Conservation (phyloP, 225 moss, liverwort and hornwort genomes). For the Climacium dendroides region DNA sequence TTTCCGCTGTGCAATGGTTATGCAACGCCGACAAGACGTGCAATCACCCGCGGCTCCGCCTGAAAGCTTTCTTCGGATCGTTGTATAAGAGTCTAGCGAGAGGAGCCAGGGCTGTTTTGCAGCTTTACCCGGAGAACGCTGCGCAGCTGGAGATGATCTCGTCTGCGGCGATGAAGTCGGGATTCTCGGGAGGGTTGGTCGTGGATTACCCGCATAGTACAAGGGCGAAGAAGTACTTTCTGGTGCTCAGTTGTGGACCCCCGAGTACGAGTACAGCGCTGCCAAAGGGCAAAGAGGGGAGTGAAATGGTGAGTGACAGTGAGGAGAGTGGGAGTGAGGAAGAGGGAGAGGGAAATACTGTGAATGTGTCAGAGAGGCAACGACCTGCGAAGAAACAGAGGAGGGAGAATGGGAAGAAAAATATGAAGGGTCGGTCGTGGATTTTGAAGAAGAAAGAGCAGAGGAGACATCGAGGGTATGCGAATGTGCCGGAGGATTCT, state of each 20-base stretch:
- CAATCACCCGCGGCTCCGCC: slow-evolving; percentile 62
- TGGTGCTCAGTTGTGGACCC: slow-evolving; percentile 69
- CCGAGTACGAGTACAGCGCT: slow-evolving; percentile 31
- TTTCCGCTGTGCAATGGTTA: slow-evolving; percentile 93
- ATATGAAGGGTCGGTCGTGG: slow-evolving; percentile 49
- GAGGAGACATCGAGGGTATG: slow-evolving; percentile 46
- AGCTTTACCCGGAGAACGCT: slow-evolving; percentile 72
- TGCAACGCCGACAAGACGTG: slow-evolving; percentile 91
- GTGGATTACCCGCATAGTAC: slow-evolving; percentile 93
- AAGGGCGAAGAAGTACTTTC: slow-evolving; percentile 76
- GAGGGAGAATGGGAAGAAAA: slow-evolving; percentile 1
- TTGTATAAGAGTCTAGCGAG: slow-evolving; percentile 68
- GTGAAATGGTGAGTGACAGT: slow-evolving; percentile 34
- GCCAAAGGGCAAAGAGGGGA: slow-evolving; percentile 51
- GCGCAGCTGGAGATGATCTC: slow-evolving; percentile 91
- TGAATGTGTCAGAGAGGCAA: slow-evolving; percentile 51
- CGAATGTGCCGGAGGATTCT: slow-evolving; percentile 73
- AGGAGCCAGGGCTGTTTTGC: slow-evolving; percentile 79
- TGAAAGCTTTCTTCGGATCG: slow-evolving; percentile 81
- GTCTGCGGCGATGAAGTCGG: slow-evolving; percentile 75
- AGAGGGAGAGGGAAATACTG: slow-evolving; percentile 20
- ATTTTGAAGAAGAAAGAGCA: slow-evolving; percentile 90
- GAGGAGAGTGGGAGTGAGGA: slow-evolving; percentile 38
- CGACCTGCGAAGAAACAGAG: slow-evolving; percentile 34
- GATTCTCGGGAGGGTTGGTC: slow-evolving; percentile 90